Percentiles rank a stretch among this genome's conserved stretches.
These are phyloP conservation scores for Psidium guajava DNA, from an alignment of 345 rosid genomes.

Conservation along the genomic window DNA sequence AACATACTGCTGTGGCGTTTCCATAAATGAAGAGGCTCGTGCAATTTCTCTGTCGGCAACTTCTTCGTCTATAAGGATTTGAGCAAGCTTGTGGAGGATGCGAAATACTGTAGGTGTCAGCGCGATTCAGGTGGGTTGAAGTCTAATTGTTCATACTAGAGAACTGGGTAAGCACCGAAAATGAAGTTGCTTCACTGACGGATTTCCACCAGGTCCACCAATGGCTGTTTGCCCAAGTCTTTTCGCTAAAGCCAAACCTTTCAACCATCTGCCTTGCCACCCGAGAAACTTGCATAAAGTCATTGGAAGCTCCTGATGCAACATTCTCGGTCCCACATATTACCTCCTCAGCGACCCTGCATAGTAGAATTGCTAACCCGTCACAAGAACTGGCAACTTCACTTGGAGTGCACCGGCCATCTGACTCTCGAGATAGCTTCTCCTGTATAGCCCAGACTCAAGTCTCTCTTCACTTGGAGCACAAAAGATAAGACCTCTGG, in stretches of 20 bases:
- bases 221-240: slow-evolving; percentile 95
- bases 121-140: not conserved
- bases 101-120: not conserved
- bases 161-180: not conserved
- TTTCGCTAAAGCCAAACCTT: slow-evolving; percentile 94
- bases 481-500: slow-evolving; percentile 88
- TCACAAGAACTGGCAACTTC: not conserved
- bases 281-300: slow-evolving; percentile 96
- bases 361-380: not conserved
- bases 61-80: slow-evolving; percentile 74
- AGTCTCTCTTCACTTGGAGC: slow-evolving; percentile 98
- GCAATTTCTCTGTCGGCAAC: slow-evolving; percentile 87
- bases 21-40: slow-evolving; percentile 92
- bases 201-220: slow-evolving; percentile 91
- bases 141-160: not conserved
- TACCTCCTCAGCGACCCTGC: slow-evolving; percentile 92
- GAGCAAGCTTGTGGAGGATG: slow-evolving; percentile 79
- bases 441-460: slow-evolving; percentile 92
- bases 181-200: slow-evolving; percentile 6
- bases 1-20: slow-evolving; percentile 62
- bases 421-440: slow-evolving; percentile 94
- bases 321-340: slow-evolving; percentile 84
- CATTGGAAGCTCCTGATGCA: slow-evolving; percentile 96
- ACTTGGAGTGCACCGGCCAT: slow-evolving; percentile 85
- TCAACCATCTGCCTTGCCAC: slow-evolving; percentile 99